These are phyloP conservation scores for Xylaria castorea DNA, from an alignment of 495 filamentous ascomycete species.

Conservation along the genomic window DNA sequence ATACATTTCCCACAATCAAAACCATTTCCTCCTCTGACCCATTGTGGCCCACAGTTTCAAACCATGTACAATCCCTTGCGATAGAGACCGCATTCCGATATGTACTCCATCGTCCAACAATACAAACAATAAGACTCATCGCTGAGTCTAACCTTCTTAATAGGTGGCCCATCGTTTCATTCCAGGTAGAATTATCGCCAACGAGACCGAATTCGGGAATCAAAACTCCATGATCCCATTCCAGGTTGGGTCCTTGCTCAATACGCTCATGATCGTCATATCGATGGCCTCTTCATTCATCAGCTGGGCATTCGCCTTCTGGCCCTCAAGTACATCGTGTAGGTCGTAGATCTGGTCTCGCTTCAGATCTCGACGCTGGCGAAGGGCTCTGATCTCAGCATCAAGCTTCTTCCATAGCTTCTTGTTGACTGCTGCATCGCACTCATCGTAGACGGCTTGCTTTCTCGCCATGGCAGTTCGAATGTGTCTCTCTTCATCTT, in stretches of 20 bases:
- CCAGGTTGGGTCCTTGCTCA: constrained; percentile 47
- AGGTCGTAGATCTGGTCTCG: constrained; percentile 88
- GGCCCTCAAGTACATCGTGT: constrained; percentile 88
- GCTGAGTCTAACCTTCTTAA: background rate
- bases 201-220: constrained; percentile 7
- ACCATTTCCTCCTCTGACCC: background rate
- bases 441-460: constrained; percentile 67
- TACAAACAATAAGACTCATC: background rate
- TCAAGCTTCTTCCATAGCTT: constrained; percentile 67
- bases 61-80: background rate
- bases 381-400: constrained; percentile 67
- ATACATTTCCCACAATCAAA: background rate
- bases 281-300: constrained; percentile 73
- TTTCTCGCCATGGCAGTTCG: constrained; percentile 68
- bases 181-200: background rate
- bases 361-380: constrained; percentile 74
- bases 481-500: constrained; percentile 84
- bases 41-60: background rate
- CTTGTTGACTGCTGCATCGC: constrained; percentile 73
- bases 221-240: constrained; percentile 45
- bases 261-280: constrained; percentile 60
- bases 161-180: background rate
- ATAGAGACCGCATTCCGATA: background rate
- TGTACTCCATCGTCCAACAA: background rate
- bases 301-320: constrained; percentile 67